These are phyloP conservation scores for Penicillium thymicola DNA, from an alignment of 2,329 filamentous ascomycete genomes.

Conservation along the genomic window DNA sequence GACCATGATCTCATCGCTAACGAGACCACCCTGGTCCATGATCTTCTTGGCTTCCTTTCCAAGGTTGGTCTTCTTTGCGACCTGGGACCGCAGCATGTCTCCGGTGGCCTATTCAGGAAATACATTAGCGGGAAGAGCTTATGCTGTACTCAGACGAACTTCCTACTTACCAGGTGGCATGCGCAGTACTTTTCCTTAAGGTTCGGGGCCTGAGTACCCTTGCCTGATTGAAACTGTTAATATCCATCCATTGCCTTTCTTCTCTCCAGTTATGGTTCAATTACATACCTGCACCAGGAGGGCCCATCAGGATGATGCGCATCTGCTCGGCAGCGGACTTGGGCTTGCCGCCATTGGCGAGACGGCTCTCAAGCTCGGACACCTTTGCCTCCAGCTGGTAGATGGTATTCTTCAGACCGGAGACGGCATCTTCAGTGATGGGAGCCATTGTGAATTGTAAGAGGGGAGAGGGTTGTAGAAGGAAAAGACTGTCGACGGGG, in stretches of 20 bases:
- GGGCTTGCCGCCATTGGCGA: conserved; percentile 51
- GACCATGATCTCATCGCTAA: conserved; percentile 98
- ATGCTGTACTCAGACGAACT: background rate
- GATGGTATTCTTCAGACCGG: conserved; percentile 80
- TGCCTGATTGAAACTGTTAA: conserved; percentile 60
- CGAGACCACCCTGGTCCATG: conserved; percentile 96
- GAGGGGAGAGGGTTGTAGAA: conserved; percentile 20
- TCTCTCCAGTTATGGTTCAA: background rate
- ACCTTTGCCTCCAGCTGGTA: conserved; percentile 81
- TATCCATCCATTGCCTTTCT: conserved; percentile 2
- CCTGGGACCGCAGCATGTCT: conserved; percentile 98
- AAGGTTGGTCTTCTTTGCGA: conserved; percentile 92
- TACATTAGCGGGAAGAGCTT: conserved; percentile 11
- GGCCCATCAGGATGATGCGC: conserved; percentile 96
- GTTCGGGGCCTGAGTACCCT: conserved; percentile 96
- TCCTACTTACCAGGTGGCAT: conserved; percentile 80
- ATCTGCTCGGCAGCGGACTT: conserved; percentile 62
- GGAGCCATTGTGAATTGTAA: conserved; percentile 68
- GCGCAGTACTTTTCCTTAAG: conserved; percentile 98
- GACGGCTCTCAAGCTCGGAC: conserved; percentile 74
- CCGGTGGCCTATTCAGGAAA: conserved; percentile 71
- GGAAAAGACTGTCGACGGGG: conserved; percentile 13
- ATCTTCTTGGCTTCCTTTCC: conserved; percentile 99
- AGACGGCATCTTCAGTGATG: conserved; percentile 74
- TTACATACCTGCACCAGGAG: conserved; percentile 82